Evolutionary conservation across 768 basidiomycete species (phyloP), one percentile per base, ranked within the genome.

Genomic region (Boletus insuetus): DNA sequence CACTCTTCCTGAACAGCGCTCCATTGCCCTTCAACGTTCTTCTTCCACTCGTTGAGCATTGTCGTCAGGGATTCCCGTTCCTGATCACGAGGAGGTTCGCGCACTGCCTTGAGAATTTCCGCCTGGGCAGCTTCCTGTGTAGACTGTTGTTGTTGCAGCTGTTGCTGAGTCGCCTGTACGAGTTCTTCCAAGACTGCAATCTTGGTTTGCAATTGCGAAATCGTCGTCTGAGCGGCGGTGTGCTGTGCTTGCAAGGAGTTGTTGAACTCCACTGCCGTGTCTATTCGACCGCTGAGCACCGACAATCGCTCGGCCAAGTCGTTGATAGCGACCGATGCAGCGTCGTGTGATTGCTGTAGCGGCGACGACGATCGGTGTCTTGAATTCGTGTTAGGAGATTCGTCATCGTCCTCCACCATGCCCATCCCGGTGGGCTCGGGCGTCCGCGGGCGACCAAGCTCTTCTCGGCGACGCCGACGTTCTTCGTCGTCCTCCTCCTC

Each of bases 21-120:
- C 91, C 91, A 94, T 47, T 86, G 82, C 10, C 85, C 87, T 62
- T 94, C 92, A 22, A 94, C 83, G 12, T 74, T 76, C 64, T 82
- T 84, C 68, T 87, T 88, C 90, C 91, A 94, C 40, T 86, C 83
- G 19, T 75, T 72, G 31, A 88, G 73, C 67, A 86, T 77, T 20
- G 75, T 73, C 13, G 77, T 81, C 39, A 86, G 68, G 0, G 79
- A 77, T 34, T 82, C 81, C 13, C 73, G 75, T 51, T 82, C 79
- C 37, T 72, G 52, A 16, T 69, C 71, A 19, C 64, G 63, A 22
- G 69, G 65, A 24, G 69, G 69, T 37, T 75, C 71, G 19, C 72
- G 73, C 29, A 69, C 66, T 3, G 64, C 70, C 32, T 63, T 68
- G 55, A 72, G 69, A 4, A 72, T 59, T 52, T 72, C 58, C 1